Conservation (phyloP, 495 filamentous ascomycete species). For the Penicillium roqueforti region DNA sequence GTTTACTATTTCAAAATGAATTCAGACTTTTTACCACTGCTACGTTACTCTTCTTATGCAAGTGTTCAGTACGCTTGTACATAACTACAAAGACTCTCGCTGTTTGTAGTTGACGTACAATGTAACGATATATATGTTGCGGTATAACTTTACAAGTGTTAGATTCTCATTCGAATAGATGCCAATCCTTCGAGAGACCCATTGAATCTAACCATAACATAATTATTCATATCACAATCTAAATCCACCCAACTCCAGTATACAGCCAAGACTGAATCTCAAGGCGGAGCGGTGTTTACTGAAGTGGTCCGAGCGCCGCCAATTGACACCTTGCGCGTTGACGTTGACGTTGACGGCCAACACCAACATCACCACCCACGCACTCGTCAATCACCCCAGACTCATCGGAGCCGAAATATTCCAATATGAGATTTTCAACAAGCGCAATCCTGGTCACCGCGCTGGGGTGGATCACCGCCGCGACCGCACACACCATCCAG, state of each 20-base stretch:
- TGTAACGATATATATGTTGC: not conserved
- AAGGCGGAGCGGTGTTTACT: slow-evolving; percentile 19
- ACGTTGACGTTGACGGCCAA: slow-evolving; percentile 7
- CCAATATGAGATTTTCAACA: slow-evolving; percentile 53
- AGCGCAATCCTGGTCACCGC: slow-evolving; percentile 57
- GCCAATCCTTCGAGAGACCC: not conserved
- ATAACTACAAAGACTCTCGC: no score
- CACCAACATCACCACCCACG: slow-evolving; percentile 11
- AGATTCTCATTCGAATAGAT: not conserved
- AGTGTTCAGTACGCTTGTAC: no score
- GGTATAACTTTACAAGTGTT: not conserved
- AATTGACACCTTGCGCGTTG: slow-evolving; percentile 44
- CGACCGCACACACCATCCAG: slow-evolving; percentile 88
- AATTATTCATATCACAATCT: no score
- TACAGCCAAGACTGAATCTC: not conserved
- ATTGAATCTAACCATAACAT: no score
- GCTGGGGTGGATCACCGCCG: slow-evolving; percentile 58
- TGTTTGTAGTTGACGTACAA: not conserved
- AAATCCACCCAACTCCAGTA: not conserved
- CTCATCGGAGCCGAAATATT: not conserved
- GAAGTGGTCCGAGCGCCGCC: slow-evolving; percentile 41
- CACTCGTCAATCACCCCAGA: slow-evolving; percentile 8
- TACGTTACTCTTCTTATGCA: no score
- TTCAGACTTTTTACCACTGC: not conserved
- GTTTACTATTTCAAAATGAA: not conserved